Evolutionary conservation across 2,329 filamentous ascomycete species (phyloP), one percentile per base, ranked within the genome.

Genomic region (Shiraia sp.): DNA sequence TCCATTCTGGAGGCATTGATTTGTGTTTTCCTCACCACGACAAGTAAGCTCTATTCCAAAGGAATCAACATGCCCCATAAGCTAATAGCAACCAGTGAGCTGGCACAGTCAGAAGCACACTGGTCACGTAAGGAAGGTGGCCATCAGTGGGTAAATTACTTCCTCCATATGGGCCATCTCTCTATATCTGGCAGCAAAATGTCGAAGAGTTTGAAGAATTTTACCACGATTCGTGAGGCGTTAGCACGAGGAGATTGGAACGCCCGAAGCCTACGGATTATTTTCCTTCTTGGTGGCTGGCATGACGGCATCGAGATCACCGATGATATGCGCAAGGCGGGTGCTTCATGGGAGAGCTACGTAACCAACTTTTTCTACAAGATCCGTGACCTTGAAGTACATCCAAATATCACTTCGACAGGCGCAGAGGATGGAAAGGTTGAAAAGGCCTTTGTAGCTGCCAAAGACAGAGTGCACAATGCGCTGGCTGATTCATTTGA

Each of bases 161-260:
- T 96, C 72, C 66, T 96, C 12, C 92, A 96, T 65, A 96, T 95
- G 86, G 92, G 92, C 0, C 92, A 97, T 66, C 72, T 96, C 33
- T 87, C 85, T 5, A 96, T 97, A 42, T 82, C 86, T 17, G 91
- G 92, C 0, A 89, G 85, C 15, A 97, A 97, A 69, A 97, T 97
- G 92, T 92, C 87, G 42, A 97, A 97, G 70, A 90, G 85, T 12
- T 72, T 97, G 42, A 96, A 97, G 75, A 97, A 96, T 69, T 96
- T 96, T 69, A 90, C 90, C 28, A 96, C 92, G 0, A 95, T 97
- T 49, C 81, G 89, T 22, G 88, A 95, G 66, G 90, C 91, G 0
- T 73, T 97, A 6, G 72, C 74, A 3, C 73, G 76, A 24, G 79
- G 80, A 26, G 79, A 83, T 34, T 96, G 89, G 76, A 93, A 88